These are phyloP conservation scores for Aspergillus clavatus DNA, from an alignment of 2,329 filamentous ascomycete genomes.

Conservation along the genomic window DNA sequence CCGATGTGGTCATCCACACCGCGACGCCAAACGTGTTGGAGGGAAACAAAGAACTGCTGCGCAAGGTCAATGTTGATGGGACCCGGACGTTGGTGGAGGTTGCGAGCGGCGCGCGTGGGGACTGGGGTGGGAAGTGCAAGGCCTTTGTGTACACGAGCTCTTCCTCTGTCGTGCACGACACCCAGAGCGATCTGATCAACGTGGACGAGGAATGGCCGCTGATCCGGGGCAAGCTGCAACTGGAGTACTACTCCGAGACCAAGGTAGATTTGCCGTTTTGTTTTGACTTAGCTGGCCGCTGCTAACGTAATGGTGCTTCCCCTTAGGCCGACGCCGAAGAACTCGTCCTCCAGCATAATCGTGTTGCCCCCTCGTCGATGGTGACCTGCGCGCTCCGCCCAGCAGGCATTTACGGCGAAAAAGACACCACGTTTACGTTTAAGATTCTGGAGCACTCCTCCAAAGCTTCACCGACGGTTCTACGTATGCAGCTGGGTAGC, in stretches of 20 bases:
- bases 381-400: slow-evolving; percentile 78
- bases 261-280: slow-evolving; percentile 57
- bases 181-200: slow-evolving; percentile 70
- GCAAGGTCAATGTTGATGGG: slow-evolving; percentile 82
- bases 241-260: slow-evolving; percentile 83
- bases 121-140: slow-evolving; percentile 59
- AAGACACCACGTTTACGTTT: slow-evolving; percentile 71
- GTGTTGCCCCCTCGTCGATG: slow-evolving; percentile 53
- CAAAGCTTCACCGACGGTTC: slow-evolving; percentile 53
- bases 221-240: slow-evolving; percentile 64
- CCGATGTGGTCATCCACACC: slow-evolving; percentile 86
- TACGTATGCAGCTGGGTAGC: slow-evolving; percentile 75
- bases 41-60: slow-evolving; percentile 57
- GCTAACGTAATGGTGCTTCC: slow-evolving; percentile 16
- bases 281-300: neutral
- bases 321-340: slow-evolving; percentile 70
- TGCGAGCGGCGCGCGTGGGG: slow-evolving; percentile 60
- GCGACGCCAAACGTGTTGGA: slow-evolving; percentile 63
- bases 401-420: slow-evolving; percentile 85
- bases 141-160: slow-evolving; percentile 88
- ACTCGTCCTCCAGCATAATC: slow-evolving; percentile 72
- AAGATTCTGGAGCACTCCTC: slow-evolving; percentile 68
- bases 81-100: slow-evolving; percentile 66
- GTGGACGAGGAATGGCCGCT: slow-evolving; percentile 79
- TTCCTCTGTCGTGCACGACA: slow-evolving; percentile 81